A percentile compares a stretch with the other conserved stretches of the same genome.
Evolutionary conservation across 129 eudicot species (phyloP).

Genomic region (Tanacetum coccineum): DNA sequence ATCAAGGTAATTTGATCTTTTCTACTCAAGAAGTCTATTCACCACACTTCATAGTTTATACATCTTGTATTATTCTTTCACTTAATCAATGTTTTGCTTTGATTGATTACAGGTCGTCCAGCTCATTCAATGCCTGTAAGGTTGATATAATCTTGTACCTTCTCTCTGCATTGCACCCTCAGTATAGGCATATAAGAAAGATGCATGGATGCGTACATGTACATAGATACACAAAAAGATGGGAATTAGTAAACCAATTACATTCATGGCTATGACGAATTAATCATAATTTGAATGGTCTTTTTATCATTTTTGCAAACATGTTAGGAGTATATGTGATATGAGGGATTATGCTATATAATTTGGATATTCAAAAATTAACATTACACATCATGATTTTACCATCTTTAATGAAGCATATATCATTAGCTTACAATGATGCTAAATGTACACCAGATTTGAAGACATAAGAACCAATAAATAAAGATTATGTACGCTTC

Average conservation of each 20-base stretch:
- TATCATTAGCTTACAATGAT: not conserved
- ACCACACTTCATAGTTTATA: not conserved
- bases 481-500: not conserved
- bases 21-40: not conserved
- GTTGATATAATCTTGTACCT: constrained; percentile 26
- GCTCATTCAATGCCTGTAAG: constrained; percentile 31
- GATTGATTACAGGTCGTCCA: constrained; percentile 28
- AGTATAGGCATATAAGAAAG: not conserved
- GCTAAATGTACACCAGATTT: not conserved
- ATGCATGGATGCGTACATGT: not conserved
- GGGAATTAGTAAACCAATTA: not conserved
- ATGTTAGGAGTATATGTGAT: not conserved
- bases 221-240: not conserved
- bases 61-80: not conserved
- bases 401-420: not conserved
- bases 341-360: not conserved
- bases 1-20: constrained; percentile 29
- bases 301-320: constrained; percentile 6
- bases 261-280: not conserved
- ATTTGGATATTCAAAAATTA: not conserved
- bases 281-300: not conserved
- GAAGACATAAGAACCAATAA: not conserved
- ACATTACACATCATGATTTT: not conserved
- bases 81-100: not conserved
- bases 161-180: not conserved